Evolutionary conservation across 2,329 filamentous ascomycete species (phyloP).

Genomic region (Pseudogymnoascus sp.): DNA sequence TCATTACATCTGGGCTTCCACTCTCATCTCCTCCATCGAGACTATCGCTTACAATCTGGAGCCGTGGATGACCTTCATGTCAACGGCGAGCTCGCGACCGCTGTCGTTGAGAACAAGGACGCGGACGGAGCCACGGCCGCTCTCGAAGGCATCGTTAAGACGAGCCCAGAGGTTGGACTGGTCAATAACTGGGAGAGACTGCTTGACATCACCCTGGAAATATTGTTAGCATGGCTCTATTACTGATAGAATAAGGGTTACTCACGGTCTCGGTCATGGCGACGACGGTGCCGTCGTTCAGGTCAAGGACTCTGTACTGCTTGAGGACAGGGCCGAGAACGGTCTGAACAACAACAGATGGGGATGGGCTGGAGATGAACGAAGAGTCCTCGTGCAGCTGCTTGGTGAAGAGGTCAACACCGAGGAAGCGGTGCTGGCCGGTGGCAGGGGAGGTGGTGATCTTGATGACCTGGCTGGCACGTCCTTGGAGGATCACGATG

Average conservation of each 20-base stretch:
- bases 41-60: slow-evolving; percentile 48
- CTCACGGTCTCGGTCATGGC: slow-evolving; percentile 86
- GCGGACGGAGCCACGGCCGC: slow-evolving; percentile 86
- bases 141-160: slow-evolving; percentile 75
- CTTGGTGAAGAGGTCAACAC: slow-evolving; percentile 99
- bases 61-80: slow-evolving; percentile 96
- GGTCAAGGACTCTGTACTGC: slow-evolving; percentile 99
- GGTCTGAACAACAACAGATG: slow-evolving; percentile 96
- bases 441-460: slow-evolving; percentile 97
- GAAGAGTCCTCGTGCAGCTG: slow-evolving; percentile 98
- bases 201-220: slow-evolving; percentile 78
- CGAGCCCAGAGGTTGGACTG: slow-evolving; percentile 83
- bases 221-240: not conserved
- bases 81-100: slow-evolving; percentile 89
- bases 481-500: slow-evolving; percentile 96
- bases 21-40: slow-evolving; percentile 8
- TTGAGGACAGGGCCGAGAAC: slow-evolving; percentile 99
- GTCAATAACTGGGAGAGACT: slow-evolving; percentile 84
- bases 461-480: slow-evolving; percentile 98
- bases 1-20: slow-evolving; percentile 1
- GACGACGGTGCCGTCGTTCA: slow-evolving; percentile 77
- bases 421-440: slow-evolving; percentile 99
- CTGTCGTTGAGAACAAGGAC: slow-evolving; percentile 93
- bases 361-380: slow-evolving; percentile 93
- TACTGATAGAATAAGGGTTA: not conserved